These are phyloP conservation scores for Taxillus chinensis DNA, from an alignment of 164 flowering plant genomes.

Conservation along the genomic window DNA sequence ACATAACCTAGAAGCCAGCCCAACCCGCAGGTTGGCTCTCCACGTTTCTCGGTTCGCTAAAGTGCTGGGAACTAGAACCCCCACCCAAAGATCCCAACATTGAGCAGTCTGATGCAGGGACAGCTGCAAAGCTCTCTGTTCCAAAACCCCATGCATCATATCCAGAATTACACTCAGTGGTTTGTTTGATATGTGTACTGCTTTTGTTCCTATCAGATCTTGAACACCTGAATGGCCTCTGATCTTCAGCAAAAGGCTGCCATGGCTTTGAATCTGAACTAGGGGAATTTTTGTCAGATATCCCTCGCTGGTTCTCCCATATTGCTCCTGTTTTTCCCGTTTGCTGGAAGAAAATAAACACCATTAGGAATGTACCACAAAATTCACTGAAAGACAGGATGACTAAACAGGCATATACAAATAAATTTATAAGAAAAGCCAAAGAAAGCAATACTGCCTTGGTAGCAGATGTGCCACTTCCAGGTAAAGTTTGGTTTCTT, in stretches of 20 bases:
- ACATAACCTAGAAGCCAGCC: slow-evolving; percentile 75
- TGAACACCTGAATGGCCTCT: slow-evolving; percentile 19
- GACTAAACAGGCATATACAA: not conserved
- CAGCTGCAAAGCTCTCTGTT: slow-evolving; percentile 66
- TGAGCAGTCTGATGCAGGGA: slow-evolving; percentile 38
- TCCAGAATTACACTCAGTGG: slow-evolving; percentile 22
- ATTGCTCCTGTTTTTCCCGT: slow-evolving; percentile 44
- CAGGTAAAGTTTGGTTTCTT: slow-evolving; percentile 26
- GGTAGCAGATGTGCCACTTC: slow-evolving; percentile 18
- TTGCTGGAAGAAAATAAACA: slow-evolving; percentile 17
- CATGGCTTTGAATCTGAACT: slow-evolving; percentile 48
- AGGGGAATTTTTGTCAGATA: slow-evolving; percentile 23
- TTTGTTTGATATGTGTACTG: slow-evolving; percentile 34
- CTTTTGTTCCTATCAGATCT: slow-evolving; percentile 67
- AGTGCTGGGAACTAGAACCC: slow-evolving; percentile 36
- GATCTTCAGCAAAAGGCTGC: slow-evolving; percentile 49
- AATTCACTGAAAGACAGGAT: not conserved
- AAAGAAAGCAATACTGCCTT: slow-evolving; percentile 34
- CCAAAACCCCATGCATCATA: slow-evolving; percentile 70
- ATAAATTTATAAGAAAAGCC: too few species aligned
- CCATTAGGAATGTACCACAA: not conserved
- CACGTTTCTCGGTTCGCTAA: slow-evolving; percentile 29
- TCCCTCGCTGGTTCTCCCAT: slow-evolving; percentile 51
- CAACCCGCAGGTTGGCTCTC: slow-evolving; percentile 93
- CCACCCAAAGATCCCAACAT: slow-evolving; percentile 20